Evolutionary conservation across 345 rosid genomes (phyloP), one percentile per base, ranked within the genome.

Genomic region (Rhizophora apiculata): DNA sequence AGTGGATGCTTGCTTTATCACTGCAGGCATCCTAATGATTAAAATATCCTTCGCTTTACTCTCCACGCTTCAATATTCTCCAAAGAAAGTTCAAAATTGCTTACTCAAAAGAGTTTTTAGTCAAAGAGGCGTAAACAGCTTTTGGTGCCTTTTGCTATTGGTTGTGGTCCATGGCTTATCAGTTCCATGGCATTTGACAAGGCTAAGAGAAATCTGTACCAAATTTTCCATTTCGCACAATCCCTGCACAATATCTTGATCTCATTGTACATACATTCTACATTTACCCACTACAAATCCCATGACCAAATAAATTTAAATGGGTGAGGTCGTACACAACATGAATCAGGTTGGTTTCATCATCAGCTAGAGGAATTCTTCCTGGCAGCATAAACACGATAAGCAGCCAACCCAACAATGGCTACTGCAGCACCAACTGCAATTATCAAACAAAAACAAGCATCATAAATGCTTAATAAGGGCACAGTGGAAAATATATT

Each of bases 371-470:
- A 88, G 24, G 91, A 6, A 56, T 63, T 92, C 89, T 82, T 92
- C 76, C 97, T 88, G 27, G 97, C 80, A 1, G 91, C 86, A 61
- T 96, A 90, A 27, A 92, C 89, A 7, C 98, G 92, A 72, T 92
- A 92, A 49, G 96, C 97, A 67, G 99, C 97, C 77, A 92, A 77
- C 61, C 97, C 98, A 6, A 89, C 95, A 15, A 96, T 79, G 68
- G 86, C 92, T 34, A 86, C 97, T 20, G 98, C 96, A 62, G 98
- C 93, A 69, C 98, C 99, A 71, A 92, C 98, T 96, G 85, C 80
- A 78, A 72, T 26, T 8, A 61, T 31, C 27, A 73, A 52, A 49
- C 63, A 32, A 1, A 57, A 68, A 63, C 34, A 27, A 30, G 8
- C 20, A 60, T 6, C 21, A 22, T 29, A 51, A 27, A 53, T 27